A percentile compares a stretch with the other conserved stretches of the same genome.
Evolutionary conservation across 805 yeast species (phyloP).

Genomic region (Yamadazyma sp.): DNA sequence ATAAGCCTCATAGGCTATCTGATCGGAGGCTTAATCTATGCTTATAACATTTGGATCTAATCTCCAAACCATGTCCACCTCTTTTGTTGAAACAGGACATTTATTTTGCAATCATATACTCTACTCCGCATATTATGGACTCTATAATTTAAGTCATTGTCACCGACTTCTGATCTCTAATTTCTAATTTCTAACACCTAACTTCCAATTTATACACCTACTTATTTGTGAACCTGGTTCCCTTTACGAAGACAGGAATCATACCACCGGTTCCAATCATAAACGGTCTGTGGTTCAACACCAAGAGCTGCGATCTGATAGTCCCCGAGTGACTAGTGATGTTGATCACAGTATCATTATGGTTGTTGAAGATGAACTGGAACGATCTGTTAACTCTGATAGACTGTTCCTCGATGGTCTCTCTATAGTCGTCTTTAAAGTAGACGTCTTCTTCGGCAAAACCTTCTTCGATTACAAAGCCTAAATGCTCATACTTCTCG

Average conservation of each 20-base stretch:
- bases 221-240: too few species aligned
- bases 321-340: slow-evolving; percentile 55
- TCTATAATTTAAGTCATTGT: too few species aligned
- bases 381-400: slow-evolving; percentile 34
- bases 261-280: slow-evolving; percentile 55
- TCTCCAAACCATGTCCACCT: too few species aligned
- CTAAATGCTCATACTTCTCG: slow-evolving; percentile 37
- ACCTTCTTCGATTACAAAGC: slow-evolving; percentile 43
- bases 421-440: slow-evolving; percentile 40
- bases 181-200: too few species aligned
- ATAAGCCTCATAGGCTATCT: too few species aligned
- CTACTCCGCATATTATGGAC: too few species aligned
- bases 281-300: slow-evolving; percentile 48
- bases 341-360: slow-evolving; percentile 30
- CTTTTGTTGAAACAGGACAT: too few species aligned
- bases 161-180: too few species aligned
- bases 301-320: slow-evolving; percentile 48
- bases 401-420: slow-evolving; percentile 42
- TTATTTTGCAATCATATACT: too few species aligned
- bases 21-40: too few species aligned
- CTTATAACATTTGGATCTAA: too few species aligned
- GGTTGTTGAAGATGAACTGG: slow-evolving; percentile 33
- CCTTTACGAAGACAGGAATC: slow-evolving; percentile 55
- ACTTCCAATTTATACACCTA: too few species aligned
- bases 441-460: slow-evolving; percentile 47